These are phyloP conservation scores for Trichoderma lentiforme DNA, from an alignment of 2,329 filamentous ascomycete genomes.

Conservation along the genomic window DNA sequence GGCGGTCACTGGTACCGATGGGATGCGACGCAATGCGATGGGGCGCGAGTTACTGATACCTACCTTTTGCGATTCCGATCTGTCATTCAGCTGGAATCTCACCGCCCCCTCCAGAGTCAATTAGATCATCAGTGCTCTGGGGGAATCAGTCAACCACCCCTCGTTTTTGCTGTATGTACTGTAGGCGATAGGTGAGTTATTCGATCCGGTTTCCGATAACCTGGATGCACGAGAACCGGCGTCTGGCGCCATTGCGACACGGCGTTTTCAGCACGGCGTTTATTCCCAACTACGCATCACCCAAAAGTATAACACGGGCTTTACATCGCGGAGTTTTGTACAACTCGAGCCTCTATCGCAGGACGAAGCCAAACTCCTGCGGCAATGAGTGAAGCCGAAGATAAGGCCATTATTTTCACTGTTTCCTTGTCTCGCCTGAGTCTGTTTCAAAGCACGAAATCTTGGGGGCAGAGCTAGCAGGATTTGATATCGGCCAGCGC, in stretches of 20 bases:
- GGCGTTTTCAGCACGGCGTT: slow-evolving; percentile 5
- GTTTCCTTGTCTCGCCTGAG: background rate
- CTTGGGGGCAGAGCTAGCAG: background rate
- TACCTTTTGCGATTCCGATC: background rate
- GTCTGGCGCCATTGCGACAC: background rate
- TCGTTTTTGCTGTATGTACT: background rate
- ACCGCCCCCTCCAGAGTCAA: background rate
- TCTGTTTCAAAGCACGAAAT: background rate
- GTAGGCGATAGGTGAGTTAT: background rate
- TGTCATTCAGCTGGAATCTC: slow-evolving; percentile 5
- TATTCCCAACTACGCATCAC: background rate
- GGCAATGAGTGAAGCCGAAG: background rate
- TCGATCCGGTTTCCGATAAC: background rate
- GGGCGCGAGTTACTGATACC: background rate
- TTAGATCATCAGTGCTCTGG: background rate
- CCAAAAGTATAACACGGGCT: background rate
- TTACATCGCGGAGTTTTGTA: background rate
- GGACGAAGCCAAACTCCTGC: background rate
- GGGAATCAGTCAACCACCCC: background rate
- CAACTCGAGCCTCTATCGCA: background rate
- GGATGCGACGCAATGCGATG: background rate
- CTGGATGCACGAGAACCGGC: background rate
- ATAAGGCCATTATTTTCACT: background rate
- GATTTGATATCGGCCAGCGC: slow-evolving; percentile 11
- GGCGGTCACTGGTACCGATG: background rate